Conservation (phyloP, 768 basidiomycete genomes). For the Cytidiella melzeri region DNA sequence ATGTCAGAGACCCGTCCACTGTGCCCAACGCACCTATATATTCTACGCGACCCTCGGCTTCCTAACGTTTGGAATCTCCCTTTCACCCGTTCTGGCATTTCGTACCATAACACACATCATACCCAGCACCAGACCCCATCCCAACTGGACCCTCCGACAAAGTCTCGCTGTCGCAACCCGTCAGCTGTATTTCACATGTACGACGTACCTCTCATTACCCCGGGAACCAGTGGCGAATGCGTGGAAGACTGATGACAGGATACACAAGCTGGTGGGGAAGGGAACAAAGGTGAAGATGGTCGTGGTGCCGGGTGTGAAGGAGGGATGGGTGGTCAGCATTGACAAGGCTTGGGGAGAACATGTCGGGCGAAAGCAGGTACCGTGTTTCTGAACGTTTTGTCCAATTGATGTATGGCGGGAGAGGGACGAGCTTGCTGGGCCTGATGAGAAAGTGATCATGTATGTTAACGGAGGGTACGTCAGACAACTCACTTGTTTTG, state of each 20-base stretch:
- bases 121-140: conserved; percentile 3
- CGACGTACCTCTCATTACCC: conserved; percentile 6
- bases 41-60: conserved; percentile 1
- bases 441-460: conserved; percentile 6
- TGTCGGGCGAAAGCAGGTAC: background rate
- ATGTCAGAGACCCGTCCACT: too few species aligned
- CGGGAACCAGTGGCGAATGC: conserved; percentile 3
- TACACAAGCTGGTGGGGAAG: background rate
- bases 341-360: background rate
- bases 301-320: background rate
- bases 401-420: background rate
- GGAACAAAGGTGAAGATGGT: conserved; percentile 7
- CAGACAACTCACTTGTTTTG: too few species aligned
- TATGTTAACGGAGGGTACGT: conserved; percentile 10
- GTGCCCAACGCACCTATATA: conserved; percentile 7
- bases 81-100: background rate
- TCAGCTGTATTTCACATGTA: conserved; percentile 7
- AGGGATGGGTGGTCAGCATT: conserved; percentile 5
- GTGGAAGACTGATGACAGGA: conserved; percentile 2
- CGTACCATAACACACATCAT: background rate
- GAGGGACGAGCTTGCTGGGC: background rate
- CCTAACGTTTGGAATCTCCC: background rate
- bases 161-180: conserved; percentile 7
- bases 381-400: conserved; percentile 10
- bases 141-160: conserved; percentile 7